Evolutionary conservation across 2,329 filamentous ascomycete genomes (phyloP).

Genomic region (Epichloe scottii): DNA sequence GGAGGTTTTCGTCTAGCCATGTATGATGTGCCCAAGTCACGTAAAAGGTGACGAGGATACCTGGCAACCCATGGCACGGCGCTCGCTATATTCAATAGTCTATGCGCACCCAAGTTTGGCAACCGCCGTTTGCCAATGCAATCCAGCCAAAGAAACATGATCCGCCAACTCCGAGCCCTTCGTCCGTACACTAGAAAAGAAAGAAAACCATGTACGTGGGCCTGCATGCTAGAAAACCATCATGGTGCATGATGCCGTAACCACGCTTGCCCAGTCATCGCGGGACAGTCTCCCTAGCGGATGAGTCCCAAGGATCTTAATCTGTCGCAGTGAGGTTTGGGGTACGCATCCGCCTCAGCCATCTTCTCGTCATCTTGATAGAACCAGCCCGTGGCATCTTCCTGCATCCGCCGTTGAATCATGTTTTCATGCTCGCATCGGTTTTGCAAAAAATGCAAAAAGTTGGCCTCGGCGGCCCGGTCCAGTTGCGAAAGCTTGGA

Average conservation of each 20-base stretch:
- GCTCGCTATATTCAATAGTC: background rate
- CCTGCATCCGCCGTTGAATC: slow-evolving; percentile 51
- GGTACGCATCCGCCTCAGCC: slow-evolving; percentile 47
- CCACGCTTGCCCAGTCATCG: background rate
- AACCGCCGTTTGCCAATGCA: slow-evolving; percentile 2
- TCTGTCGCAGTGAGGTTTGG: slow-evolving; percentile 40
- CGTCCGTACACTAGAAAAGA: background rate
- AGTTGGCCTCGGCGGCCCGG: slow-evolving; percentile 60
- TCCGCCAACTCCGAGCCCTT: slow-evolving; percentile 3
- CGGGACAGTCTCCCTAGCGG: slow-evolving; percentile 9
- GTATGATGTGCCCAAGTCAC: background rate
- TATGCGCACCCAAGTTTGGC: background rate
- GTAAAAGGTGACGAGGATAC: background rate
- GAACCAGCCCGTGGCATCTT: slow-evolving; percentile 81
- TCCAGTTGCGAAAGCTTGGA: slow-evolving; percentile 66
- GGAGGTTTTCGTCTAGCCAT: no score
- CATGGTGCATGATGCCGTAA: background rate
- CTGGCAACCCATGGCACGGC: background rate
- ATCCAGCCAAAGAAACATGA: background rate
- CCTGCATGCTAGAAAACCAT: background rate
- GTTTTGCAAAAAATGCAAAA: slow-evolving; percentile 52
- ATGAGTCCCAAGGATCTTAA: slow-evolving; percentile 29
- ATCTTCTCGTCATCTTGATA: slow-evolving; percentile 70
- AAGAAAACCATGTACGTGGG: background rate
- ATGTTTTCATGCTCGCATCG: slow-evolving; percentile 66